phyloP scores from a whole-genome alignment of 1,139 yeast genomes.

The Lodderomyces elongisporus region DNA sequence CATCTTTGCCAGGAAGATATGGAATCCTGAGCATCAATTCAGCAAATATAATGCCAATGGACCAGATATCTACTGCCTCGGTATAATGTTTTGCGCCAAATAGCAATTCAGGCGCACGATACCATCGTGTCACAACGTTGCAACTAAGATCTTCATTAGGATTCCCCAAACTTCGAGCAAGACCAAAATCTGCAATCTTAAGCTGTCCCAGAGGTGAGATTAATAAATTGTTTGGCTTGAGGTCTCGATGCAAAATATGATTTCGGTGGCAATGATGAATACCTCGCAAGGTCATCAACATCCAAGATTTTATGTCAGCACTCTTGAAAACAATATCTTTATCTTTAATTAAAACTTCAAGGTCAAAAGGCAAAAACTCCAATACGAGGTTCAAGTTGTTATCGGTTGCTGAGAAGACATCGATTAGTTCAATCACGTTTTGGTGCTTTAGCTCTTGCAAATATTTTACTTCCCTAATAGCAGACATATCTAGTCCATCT shows the following conservation, averaged over 20 bases:
- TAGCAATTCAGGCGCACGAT: constrained; percentile 87
- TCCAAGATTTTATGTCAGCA: constrained; percentile 90
- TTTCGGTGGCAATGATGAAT: constrained; percentile 93
- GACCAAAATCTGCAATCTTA: constrained; percentile 95
- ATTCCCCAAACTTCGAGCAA: constrained; percentile 78
- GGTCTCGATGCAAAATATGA: constrained; percentile 83
- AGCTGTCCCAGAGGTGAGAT: constrained; percentile 82
- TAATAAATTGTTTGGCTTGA: constrained; percentile 76
- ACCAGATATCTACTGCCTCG: constrained; percentile 88
- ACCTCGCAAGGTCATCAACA: constrained; percentile 89
- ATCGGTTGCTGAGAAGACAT: constrained; percentile 74
- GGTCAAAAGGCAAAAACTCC: constrained; percentile 87
- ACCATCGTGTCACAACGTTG: constrained; percentile 96
- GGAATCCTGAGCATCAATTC: constrained; percentile 94
- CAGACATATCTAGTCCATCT: constrained; percentile 97
- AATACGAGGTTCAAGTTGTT: constrained; percentile 77
- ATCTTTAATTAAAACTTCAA: constrained; percentile 87
- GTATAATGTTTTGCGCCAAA: constrained; percentile 90
- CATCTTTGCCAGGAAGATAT: constrained; percentile 88
- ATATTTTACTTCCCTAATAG: constrained; percentile 90
- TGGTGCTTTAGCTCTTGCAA: constrained; percentile 79
- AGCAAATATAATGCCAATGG: constrained; percentile 93
- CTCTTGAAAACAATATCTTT: constrained; percentile 70
- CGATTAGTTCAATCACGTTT: constrained; percentile 82
- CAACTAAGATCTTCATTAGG: constrained; percentile 81